Percentiles rank a stretch among this genome's conserved stretches.
Evolutionary conservation across 1,139 yeast species (phyloP).

Genomic region (Candida tropicalis): DNA sequence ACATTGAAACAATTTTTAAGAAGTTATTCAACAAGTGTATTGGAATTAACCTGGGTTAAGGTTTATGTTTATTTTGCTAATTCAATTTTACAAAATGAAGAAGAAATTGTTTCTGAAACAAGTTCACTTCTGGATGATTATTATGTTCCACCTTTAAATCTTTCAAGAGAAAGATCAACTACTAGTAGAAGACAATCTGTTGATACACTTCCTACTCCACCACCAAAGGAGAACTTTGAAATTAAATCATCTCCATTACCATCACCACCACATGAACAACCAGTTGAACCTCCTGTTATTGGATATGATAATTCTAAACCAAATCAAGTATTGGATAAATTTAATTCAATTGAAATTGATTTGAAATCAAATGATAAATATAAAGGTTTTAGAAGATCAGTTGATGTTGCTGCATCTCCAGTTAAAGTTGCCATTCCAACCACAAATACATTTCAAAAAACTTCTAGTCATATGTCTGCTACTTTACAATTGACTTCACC

Average conservation of each 20-base stretch:
- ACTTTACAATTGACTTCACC: not conserved
- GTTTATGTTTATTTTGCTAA: slow-evolving; percentile 45
- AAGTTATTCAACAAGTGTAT: slow-evolving; percentile 31
- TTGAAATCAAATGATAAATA: slow-evolving; percentile 40
- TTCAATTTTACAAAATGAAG: slow-evolving; percentile 30
- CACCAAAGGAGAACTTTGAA: slow-evolving; percentile 3
- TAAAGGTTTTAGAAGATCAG: slow-evolving; percentile 49
- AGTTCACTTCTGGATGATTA: slow-evolving; percentile 18
- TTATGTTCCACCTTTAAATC: slow-evolving; percentile 21
- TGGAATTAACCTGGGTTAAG: slow-evolving; percentile 46
- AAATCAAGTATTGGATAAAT: slow-evolving; percentile 14
- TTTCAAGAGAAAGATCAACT: slow-evolving; percentile 18
- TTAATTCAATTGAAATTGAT: slow-evolving; percentile 23
- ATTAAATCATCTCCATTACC: slow-evolving; percentile 1
- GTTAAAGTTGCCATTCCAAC: slow-evolving; percentile 31
- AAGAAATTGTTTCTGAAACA: slow-evolving; percentile 14
- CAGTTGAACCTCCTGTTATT: slow-evolving; percentile 10
- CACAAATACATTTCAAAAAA: slow-evolving; percentile 13
- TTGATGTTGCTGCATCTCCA: slow-evolving; percentile 28
- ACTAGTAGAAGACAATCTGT: slow-evolving; percentile 4
- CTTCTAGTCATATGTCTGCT: not conserved
- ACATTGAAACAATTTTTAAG: slow-evolving; percentile 45
- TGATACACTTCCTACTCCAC: slow-evolving; percentile 7
- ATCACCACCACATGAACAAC: not conserved
- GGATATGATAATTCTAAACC: slow-evolving; percentile 16